These are phyloP conservation scores for Dissophora globulifera DNA, from an alignment of 192 early-diverging fungal species.

Conservation along the genomic window DNA sequence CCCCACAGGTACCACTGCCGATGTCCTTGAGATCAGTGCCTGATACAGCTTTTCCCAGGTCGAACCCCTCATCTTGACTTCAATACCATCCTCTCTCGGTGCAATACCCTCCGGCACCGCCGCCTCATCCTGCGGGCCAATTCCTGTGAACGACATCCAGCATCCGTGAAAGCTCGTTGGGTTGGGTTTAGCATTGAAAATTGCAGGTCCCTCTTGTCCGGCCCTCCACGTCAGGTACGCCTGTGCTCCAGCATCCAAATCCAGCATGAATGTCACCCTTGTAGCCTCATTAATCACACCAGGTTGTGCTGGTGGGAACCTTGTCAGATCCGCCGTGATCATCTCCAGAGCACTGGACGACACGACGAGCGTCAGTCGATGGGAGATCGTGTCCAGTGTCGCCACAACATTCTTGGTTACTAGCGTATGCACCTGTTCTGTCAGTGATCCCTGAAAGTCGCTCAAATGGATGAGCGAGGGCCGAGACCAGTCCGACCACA, in stretches of 20 bases:
- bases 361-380: constrained; percentile 39
- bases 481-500: constrained; percentile 51
- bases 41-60: constrained; percentile 50
- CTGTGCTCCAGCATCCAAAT: constrained; percentile 47
- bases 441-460: constrained; percentile 35
- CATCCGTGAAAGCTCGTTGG: constrained; percentile 45
- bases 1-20: constrained; percentile 38
- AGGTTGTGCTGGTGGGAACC: constrained; percentile 31
- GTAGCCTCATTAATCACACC: constrained; percentile 19
- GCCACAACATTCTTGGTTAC: constrained; percentile 47
- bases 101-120: constrained; percentile 18
- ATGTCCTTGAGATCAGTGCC: constrained; percentile 34
- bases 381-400: constrained; percentile 34
- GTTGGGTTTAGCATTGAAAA: constrained; percentile 51
- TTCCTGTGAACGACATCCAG: constrained; percentile 36
- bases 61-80: constrained; percentile 30
- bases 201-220: constrained; percentile 34
- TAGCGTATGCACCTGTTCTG: constrained; percentile 18
- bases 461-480: constrained; percentile 19
- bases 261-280: constrained; percentile 39
- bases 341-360: constrained; percentile 29
- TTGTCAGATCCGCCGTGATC: constrained; percentile 28
- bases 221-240: constrained; percentile 43
- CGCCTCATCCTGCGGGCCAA: constrained; percentile 10
- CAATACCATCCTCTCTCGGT: constrained; percentile 38